phyloP scores from a whole-genome alignment of 768 basidiomycete genomes.

The Chalciporus pseudorubinellus region DNA sequence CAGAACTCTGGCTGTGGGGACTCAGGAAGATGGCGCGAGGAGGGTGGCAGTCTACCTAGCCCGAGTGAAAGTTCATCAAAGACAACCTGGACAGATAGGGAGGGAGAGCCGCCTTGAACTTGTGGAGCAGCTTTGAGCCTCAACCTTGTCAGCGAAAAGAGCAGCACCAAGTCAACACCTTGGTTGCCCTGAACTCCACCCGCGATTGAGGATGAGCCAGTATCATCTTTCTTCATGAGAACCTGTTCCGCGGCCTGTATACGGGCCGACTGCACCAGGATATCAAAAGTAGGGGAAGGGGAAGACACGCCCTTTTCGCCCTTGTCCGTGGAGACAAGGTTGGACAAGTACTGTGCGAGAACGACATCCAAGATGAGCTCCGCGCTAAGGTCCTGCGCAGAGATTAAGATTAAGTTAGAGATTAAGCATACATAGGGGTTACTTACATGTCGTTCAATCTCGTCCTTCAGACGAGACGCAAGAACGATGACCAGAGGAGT shows the following conservation, averaged over 20 bases:
- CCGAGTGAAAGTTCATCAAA: slow-evolving; percentile 18
- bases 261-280: slow-evolving; percentile 38
- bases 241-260: slow-evolving; percentile 51
- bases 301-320: slow-evolving; percentile 12
- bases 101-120: not conserved
- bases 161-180: slow-evolving; percentile 18
- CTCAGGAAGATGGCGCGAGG: not conserved
- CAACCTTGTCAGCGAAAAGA: slow-evolving; percentile 16
- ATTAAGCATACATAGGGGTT: not conserved
- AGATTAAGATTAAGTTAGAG: slow-evolving; percentile 7
- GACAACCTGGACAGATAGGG: slow-evolving; percentile 1
- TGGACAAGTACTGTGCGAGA: slow-evolving; percentile 39
- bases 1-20: slow-evolving; percentile 17
- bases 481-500: slow-evolving; percentile 56
- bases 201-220: not conserved
- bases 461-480: slow-evolving; percentile 44
- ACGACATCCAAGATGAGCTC: slow-evolving; percentile 42
- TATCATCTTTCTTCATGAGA: slow-evolving; percentile 5
- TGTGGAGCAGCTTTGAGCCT: slow-evolving; percentile 11
- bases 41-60: slow-evolving; percentile 8
- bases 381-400: slow-evolving; percentile 38
- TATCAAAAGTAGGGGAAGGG: slow-evolving; percentile 37
- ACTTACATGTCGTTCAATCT: slow-evolving; percentile 46
- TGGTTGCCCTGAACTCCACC: slow-evolving; percentile 3
- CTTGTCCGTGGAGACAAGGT: slow-evolving; percentile 26